These are phyloP conservation scores for Fusarium graminum DNA, from an alignment of 2,329 filamentous ascomycete genomes.

Conservation along the genomic window DNA sequence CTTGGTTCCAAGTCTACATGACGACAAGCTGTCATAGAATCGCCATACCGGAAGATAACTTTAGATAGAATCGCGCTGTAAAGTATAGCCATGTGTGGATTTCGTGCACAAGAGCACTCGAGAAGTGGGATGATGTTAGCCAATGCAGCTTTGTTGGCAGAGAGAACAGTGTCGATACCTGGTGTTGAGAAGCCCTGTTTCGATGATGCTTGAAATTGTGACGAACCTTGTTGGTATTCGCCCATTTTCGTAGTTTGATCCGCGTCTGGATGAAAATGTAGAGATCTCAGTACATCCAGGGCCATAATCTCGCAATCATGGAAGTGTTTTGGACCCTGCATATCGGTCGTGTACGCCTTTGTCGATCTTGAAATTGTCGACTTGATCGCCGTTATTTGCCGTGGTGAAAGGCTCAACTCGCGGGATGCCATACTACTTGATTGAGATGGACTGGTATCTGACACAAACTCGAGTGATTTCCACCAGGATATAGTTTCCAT, in stretches of 20 bases:
- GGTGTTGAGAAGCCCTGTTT: constrained; percentile 7
- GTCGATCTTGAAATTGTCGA: not conserved
- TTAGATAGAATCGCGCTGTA: constrained; percentile 37
- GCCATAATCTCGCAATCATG: constrained; percentile 32
- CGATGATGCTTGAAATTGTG: not conserved
- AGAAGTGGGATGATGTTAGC: constrained; percentile 22
- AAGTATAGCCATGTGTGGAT: constrained; percentile 16
- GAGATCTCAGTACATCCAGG: constrained; percentile 10
- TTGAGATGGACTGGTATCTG: constrained; percentile 11
- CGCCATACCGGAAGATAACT: constrained; percentile 30
- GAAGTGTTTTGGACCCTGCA: constrained; percentile 1
- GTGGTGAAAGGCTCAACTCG: not conserved
- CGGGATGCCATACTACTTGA: constrained; percentile 21
- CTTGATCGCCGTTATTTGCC: not conserved
- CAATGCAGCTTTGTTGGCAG: constrained; percentile 23
- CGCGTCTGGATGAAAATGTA: constrained; percentile 16
- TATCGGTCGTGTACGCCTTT: not conserved
- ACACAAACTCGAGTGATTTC: not conserved
- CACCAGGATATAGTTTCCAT: constrained; percentile 24
- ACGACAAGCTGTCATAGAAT: constrained; percentile 14
- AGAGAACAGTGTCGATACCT: constrained; percentile 32
- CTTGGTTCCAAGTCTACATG: not conserved
- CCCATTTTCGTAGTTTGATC: not conserved
- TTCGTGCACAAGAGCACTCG: constrained; percentile 14
- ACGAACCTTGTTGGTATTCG: not conserved